Evolutionary conservation across 169 alveolate species (phyloP).

Genomic region (Plasmodium yoelii): DNA sequence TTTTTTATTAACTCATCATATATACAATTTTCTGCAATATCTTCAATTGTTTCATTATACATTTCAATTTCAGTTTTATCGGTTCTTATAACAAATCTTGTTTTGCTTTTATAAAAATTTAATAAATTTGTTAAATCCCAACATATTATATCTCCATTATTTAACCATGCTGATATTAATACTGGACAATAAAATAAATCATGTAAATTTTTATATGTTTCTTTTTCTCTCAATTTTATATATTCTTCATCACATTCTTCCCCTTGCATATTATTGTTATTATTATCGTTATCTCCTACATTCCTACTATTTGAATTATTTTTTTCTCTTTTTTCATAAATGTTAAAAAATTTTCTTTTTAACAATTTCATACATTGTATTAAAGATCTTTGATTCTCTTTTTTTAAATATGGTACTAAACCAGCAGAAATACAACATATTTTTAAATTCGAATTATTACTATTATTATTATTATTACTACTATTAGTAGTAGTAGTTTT

Average conservation of each 20-base stretch:
- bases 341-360: constrained; percentile 37
- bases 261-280: neutral
- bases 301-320: neutral
- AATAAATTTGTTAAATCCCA: constrained; percentile 75
- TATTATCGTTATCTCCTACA: neutral
- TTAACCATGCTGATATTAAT: constrained; percentile 52
- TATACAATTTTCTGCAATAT: constrained; percentile 63
- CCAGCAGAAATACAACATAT: constrained; percentile 63
- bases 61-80: constrained; percentile 71
- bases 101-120: constrained; percentile 29
- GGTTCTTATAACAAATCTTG: constrained; percentile 60
- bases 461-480: no score
- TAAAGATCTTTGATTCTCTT: constrained; percentile 39
- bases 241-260: constrained; percentile 41
- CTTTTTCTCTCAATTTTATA: constrained; percentile 27
- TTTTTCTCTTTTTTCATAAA: constrained; percentile 44
- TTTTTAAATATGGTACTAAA: constrained; percentile 61
- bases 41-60: constrained; percentile 56
- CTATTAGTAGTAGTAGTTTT: no score
- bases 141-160: constrained; percentile 62
- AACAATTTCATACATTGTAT: constrained; percentile 56
- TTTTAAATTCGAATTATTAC: neutral
- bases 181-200: constrained; percentile 51
- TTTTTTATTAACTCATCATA: constrained; percentile 45
- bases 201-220: constrained; percentile 23